Evolutionary conservation across 257 asterid species (phyloP).

Genomic region (Cruciata laevipes): DNA sequence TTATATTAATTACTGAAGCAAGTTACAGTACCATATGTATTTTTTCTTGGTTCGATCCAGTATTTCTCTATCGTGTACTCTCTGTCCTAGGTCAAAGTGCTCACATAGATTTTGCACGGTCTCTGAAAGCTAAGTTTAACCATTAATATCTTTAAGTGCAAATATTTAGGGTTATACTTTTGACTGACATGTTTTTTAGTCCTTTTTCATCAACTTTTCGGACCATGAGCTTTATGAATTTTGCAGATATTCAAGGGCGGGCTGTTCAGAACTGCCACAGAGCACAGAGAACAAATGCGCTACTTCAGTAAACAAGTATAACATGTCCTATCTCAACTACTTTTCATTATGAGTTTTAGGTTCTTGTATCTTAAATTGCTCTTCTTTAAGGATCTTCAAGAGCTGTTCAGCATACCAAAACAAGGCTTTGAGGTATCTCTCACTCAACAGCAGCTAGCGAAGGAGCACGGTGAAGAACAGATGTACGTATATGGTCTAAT

Average conservation of each 20-base stretch:
- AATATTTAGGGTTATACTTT: neutral
- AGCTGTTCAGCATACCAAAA: slow-evolving; percentile 72
- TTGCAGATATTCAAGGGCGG: slow-evolving; percentile 92
- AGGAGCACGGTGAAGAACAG: slow-evolving; percentile 82
- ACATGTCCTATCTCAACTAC: neutral
- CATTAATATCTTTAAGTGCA: neutral
- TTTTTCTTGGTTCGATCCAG: neutral
- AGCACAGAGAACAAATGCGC: slow-evolving; percentile 82
- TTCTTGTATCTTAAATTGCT: neutral
- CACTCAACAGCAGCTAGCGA: slow-evolving; percentile 80
- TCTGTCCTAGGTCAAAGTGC: neutral
- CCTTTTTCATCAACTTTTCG: neutral
- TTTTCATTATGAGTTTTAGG: neutral
- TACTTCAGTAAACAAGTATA: slow-evolving; percentile 88
- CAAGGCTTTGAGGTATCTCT: slow-evolving; percentile 80
- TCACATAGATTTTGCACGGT: neutral
- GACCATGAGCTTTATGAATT: slow-evolving; percentile 7
- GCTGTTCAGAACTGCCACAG: slow-evolving; percentile 92
- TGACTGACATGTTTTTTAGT: neutral
- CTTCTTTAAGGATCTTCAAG: slow-evolving; percentile 64
- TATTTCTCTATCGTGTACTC: neutral
- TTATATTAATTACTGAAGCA: neutral
- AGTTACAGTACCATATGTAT: neutral
- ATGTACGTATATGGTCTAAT: slow-evolving; percentile 37
- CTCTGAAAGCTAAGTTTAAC: neutral